Base-by-base conservation (phyloP, 768 basidiomycete genomes). In the Holtermanniella nyarrowii region DNA sequence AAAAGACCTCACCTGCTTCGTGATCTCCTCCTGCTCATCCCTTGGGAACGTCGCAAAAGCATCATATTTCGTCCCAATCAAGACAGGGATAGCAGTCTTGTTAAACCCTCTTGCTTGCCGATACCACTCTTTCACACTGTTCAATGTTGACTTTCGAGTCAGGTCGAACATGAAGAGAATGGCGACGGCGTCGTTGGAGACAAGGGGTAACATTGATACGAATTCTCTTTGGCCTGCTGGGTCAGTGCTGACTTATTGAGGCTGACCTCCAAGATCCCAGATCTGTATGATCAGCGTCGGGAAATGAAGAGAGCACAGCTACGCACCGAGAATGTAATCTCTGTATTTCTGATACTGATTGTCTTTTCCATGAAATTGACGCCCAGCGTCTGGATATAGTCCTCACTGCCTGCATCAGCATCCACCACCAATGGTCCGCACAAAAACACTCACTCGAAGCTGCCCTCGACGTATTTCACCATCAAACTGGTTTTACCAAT, bases 331-430 rank as follows among this genome's bases (percentile, higher is more conserved):
- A 99, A 97, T 2, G 93, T 96, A 73, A 99, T 97, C 50, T 93
- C 95, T 53, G 95, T 97, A 72, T 91, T 84, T 61, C 95, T 83
- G 61, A 99, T 93, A 50, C 87, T 86, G 65, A 99, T 96, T 14
- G 93, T 95, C 78, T 99, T 99, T 77, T 99, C 93, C 95, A 97
- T 97, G 74, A 97, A 97, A 74, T 96, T 96, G 76, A 96, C 90
- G 77, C 93, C 93, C 75, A 99, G 83, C 75, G 93, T 96, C 80
- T 96, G 93, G 72, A 99, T 96, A 76, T 97, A 97, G 73, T 96
- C 93, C 77, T 93, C 90, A 74, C 69, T 70, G 57, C 13, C 44
- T 4, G 26, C 14, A 24, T 63, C 50, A 52, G 54, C 42, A 18
- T 18, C n/a, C 4, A 18, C 5, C 13, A 25, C 10, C 42, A 42